These are phyloP conservation scores for Sphaceloma murrayae DNA, from an alignment of 2,329 filamentous ascomycete genomes.

Conservation along the genomic window DNA sequence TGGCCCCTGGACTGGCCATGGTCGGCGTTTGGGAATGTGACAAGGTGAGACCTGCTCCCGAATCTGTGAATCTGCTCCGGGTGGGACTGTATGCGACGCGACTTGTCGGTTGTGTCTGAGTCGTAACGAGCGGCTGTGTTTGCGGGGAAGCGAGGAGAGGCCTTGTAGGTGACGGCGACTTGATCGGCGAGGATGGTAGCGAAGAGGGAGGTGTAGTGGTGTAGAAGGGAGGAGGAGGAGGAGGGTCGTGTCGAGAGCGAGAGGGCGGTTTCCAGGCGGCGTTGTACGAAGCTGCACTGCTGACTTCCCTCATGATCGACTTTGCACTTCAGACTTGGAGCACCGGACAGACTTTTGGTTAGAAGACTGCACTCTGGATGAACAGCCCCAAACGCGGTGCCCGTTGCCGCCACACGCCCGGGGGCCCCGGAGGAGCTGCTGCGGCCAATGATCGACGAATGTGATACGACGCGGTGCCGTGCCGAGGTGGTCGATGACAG, in stretches of 20 bases:
- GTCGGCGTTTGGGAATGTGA: constrained; percentile 7
- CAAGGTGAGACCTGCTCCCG: constrained; percentile 5
- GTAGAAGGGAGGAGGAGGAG: neutral
- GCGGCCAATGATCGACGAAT: constrained; percentile 2
- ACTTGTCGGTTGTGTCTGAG: constrained; percentile 3
- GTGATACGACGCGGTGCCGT: constrained; percentile 3
- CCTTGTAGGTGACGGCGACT: neutral
- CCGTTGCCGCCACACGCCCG: constrained; percentile 10
- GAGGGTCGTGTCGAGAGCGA: constrained; percentile 5
- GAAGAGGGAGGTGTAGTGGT: too few species aligned
- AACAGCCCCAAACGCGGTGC: constrained; percentile 6
- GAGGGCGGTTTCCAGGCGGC: constrained; percentile 7
- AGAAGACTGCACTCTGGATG: too few species aligned
- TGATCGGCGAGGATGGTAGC: neutral
- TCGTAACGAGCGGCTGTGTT: neutral
- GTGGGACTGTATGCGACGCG: constrained; percentile 1
- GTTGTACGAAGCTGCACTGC: constrained; percentile 15
- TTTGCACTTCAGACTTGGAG: neutral
- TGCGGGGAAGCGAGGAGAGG: neutral
- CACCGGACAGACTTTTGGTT: neutral
- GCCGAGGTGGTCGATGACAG: constrained; percentile 7
- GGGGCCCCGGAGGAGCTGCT: constrained; percentile 5
- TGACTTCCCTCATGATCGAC: constrained; percentile 15
- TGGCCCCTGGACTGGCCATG: constrained; percentile 8
- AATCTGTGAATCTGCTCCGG: neutral